Evolutionary conservation across 352 stramenopile species (phyloP), one percentile per base, ranked within the genome.

Genomic region (Pythium coloratum): DNA sequence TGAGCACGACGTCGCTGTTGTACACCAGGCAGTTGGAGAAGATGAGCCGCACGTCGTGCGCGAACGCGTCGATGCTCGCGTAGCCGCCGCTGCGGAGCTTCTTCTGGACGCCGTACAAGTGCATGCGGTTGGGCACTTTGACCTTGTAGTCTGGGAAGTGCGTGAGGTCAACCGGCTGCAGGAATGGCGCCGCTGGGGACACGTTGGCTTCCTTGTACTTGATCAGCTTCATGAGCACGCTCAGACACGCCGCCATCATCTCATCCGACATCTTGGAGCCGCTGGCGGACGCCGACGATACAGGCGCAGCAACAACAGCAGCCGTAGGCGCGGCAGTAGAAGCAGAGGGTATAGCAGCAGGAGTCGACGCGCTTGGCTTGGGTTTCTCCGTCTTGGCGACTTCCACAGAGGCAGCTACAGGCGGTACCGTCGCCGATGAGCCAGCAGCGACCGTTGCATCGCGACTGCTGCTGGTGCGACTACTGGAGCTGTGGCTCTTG

Each of bases 21-120:
- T 95, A 95, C 33, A 94, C 80, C 47, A 95, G 74, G 32, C 88
- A 95, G 67, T 95, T 95, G n/a, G 88, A 91, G 56, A 95, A 95
- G 56, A 95, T 88, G 24, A 92, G 60, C 0, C 88, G 88, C 59
- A 94, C 82, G 64, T 95, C 88, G 51, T 80, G 67, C 10, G 86
- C 88, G 75, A 94, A 95, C 13, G 80, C 81, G 42, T 88, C 68
- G 9, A 89, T 72, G 9, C 73, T 83, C 16, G 76, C 28, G 59
- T 95, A 95, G 26, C 83, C 82, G 2, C 84, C 84, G 49, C 75
- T 93, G 24, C 78, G 79, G 6, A 95, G 77, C 64, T 95, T 95
- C 66, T 91, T 91, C 66, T 95, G 86, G 0, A 94, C 84, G 13
- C 86, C 86, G 60, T 91, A 94, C 10, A 95, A 59, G 56, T 95